Conservation (phyloP, 768 basidiomycete species). For the Russula griseocarnosa region DNA sequence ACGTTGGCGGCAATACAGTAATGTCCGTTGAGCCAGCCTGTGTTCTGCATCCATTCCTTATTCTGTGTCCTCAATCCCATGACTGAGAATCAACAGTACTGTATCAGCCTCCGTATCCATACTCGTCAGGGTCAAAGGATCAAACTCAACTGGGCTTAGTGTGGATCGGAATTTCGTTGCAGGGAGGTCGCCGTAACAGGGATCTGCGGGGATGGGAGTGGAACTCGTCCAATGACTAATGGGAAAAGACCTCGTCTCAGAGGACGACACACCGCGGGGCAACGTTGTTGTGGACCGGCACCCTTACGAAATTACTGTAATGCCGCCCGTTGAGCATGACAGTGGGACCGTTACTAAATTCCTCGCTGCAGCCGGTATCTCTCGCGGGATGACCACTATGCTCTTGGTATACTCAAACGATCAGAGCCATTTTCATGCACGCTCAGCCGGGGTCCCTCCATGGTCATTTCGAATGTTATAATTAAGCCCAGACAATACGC, state of each 20-base stretch:
- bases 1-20: not conserved
- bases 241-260: constrained; percentile 32
- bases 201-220: not conserved
- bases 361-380: not conserved
- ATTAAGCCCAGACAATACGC: constrained; percentile 46
- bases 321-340: constrained; percentile 41
- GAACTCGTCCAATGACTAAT: constrained; percentile 33
- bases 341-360: not conserved
- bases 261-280: constrained; percentile 29
- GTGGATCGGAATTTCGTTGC: not conserved
- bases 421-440: too few relatives aligned
- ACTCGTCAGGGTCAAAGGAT: too few relatives aligned
- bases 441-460: constrained; percentile 3
- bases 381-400: too few relatives aligned
- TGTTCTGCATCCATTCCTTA: constrained; percentile 37
- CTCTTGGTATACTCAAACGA: too few relatives aligned
- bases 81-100: constrained; percentile 48
- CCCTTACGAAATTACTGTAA: constrained; percentile 45
- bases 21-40: not conserved
- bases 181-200: not conserved
- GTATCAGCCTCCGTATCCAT: not conserved
- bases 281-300: not conserved
- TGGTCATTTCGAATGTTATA: constrained; percentile 40
- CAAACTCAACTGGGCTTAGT: too few relatives aligned
- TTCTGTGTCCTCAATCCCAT: constrained; percentile 35